Evolutionary conservation across 345 rosid species (phyloP), one percentile per base, ranked within the genome.

Genomic region (Nephelium lappaceum): DNA sequence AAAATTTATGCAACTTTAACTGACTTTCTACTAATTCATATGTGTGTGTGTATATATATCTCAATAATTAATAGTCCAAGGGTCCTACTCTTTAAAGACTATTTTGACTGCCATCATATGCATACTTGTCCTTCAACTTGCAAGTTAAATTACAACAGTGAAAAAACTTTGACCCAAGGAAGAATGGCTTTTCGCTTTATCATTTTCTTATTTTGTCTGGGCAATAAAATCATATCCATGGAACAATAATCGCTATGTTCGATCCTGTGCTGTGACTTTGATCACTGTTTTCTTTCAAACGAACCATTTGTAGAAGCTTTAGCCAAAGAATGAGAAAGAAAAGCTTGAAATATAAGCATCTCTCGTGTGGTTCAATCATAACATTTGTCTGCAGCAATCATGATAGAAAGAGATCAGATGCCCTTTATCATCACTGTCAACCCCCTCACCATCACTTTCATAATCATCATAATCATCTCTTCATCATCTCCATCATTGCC

Each of bases 361-460:
- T 72, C 19, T 36, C 65, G 19, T 72, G 14, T 72, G 11, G 57
- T 69, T 68, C 63, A 47, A 62, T 64, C 79, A 63, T 67, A 63
- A 27, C 76, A 63, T 60, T 69, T 69, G 38, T 24, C 58, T 27
- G 42, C 8, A 43, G 8, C 60, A 47, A 62, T 60, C 53, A 72
- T 78, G 57, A 62, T 78, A n/a, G 63, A 36, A 72, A 63, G 70
- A 51, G 72, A 18, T 6, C 5, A 11, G 6, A 38, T 38, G 24
- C 63, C 47, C 53, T 51, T 45, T 77, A 60, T 60, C 11, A 58
- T 69, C 61, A 31, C 72, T 62, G 25, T 23, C 67, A 53, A 31
- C 73, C 49, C 74, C 55, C 74, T 63, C 78, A 60, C 78, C 77
- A 36, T 19, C 61, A 10, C 43, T n/a, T 19, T 77, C 71, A 66